Evolutionary conservation across 768 basidiomycete species (phyloP).

Genomic region (Hericium erinaceus): DNA sequence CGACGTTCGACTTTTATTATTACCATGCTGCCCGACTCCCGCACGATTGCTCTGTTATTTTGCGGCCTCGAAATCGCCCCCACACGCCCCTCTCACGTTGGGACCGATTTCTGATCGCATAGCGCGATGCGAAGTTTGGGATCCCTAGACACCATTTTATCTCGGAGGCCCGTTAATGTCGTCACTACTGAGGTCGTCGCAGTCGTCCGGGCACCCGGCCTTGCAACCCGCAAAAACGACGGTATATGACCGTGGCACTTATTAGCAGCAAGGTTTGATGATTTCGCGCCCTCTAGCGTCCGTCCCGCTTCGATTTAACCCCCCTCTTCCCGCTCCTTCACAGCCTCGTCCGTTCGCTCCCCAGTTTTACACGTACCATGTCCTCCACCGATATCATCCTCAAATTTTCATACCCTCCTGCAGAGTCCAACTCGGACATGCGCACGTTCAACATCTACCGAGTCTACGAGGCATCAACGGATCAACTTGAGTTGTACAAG

Average conservation of each 20-base stretch:
- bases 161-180: neutral
- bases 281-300: neutral
- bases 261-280: neutral
- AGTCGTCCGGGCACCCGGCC: neutral
- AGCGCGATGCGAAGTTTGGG: no score
- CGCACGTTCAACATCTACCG: conserved; percentile 36
- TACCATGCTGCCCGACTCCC: no score
- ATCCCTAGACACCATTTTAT: no score
- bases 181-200: neutral
- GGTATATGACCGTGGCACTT: neutral
- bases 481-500: conserved; percentile 34
- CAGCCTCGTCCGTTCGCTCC: neutral
- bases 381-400: neutral
- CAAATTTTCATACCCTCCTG: neutral
- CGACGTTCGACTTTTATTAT: no score
- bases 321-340: neutral
- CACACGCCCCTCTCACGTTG: no score
- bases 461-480: conserved; percentile 19
- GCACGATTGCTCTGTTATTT: no score
- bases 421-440: conserved; percentile 23
- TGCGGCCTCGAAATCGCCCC: no score
- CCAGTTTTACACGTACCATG: neutral
- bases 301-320: neutral
- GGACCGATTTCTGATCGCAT: no score
- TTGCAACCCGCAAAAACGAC: neutral